These are phyloP conservation scores for Mycotypha africana DNA, from an alignment of 371 early-diverging fungal species.

Conservation along the genomic window DNA sequence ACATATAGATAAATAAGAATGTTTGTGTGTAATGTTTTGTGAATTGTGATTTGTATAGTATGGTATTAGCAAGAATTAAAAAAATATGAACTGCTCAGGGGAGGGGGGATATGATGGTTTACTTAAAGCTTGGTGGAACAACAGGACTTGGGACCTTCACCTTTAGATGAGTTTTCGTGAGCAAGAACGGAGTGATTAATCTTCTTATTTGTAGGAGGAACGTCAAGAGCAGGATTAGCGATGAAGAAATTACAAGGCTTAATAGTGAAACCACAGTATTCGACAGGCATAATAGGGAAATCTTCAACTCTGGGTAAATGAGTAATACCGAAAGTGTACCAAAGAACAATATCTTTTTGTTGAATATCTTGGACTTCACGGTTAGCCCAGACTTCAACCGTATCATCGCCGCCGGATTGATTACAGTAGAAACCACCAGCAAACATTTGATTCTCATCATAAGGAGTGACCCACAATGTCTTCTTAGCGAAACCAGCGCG, in stretches of 20 bases:
- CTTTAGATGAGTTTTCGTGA: no score
- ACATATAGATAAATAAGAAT: no score
- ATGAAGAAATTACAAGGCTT: slow-evolving; percentile 48
- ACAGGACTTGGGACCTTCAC: no score
- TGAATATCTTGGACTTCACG: slow-evolving; percentile 18
- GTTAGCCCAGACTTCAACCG: slow-evolving; percentile 33
- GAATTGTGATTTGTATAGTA: no score
- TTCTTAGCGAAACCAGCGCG: slow-evolving; percentile 50
- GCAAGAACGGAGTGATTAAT: slow-evolving; percentile 37
- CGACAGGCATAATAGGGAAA: slow-evolving; percentile 52
- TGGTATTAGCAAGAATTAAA: no score
- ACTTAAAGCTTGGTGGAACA: no score
- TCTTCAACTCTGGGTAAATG: slow-evolving; percentile 51
- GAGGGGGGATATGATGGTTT: no score
- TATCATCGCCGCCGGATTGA: slow-evolving; percentile 35
- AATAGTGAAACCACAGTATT: slow-evolving; percentile 43
- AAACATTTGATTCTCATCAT: slow-evolving; percentile 44
- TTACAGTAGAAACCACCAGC: slow-evolving; percentile 53
- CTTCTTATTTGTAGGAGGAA: slow-evolving; percentile 40
- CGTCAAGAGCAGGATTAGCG: slow-evolving; percentile 43
- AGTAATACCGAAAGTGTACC: slow-evolving; percentile 50
- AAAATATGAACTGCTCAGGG: no score
- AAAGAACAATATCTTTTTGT: slow-evolving; percentile 43
- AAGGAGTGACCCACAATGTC: slow-evolving; percentile 49
- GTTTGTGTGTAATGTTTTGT: no score